Evolutionary conservation across 345 rosid genomes (phyloP).

Genomic region (Cardamine resedifolia): DNA sequence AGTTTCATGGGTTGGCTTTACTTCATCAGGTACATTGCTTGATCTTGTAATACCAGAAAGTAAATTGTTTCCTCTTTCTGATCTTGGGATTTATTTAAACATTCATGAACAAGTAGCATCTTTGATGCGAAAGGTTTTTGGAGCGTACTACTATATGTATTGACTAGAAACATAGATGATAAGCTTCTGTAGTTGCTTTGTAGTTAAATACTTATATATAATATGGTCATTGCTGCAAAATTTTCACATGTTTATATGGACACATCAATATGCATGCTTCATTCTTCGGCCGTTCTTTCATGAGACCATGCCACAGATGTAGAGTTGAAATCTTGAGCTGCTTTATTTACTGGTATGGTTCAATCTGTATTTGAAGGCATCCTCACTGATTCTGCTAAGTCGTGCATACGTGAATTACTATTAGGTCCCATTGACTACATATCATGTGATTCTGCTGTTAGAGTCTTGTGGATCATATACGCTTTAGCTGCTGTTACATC

Average conservation of each 20-base stretch:
- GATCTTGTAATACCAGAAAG: constrained; percentile 9
- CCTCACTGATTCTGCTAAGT: not conserved
- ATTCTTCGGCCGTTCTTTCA: constrained; percentile 1
- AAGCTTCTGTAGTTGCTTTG: not conserved
- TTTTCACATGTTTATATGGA: not conserved
- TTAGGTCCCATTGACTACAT: not conserved
- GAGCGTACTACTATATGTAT: not conserved
- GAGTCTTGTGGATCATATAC: not conserved
- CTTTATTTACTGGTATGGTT: not conserved
- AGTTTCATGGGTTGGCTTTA: constrained; percentile 89
- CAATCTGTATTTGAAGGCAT: not conserved
- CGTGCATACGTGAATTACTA: not conserved
- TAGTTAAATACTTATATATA: constrained; percentile 1
- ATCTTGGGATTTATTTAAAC: not conserved
- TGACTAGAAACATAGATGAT: constrained; percentile 14
- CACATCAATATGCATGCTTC: not conserved
- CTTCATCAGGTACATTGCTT: constrained; percentile 73
- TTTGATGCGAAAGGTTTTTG: not conserved
- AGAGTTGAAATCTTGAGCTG: not conserved
- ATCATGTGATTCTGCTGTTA: not conserved
- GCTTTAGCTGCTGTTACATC: constrained; percentile 3
- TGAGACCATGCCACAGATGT: not conserved
- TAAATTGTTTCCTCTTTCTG: not conserved
- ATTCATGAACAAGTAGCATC: constrained; percentile 12
- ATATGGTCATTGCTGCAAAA: not conserved